phyloP scores from a whole-genome alignment of 2,329 filamentous ascomycete species.

The Dothideomycetes sp. region DNA sequence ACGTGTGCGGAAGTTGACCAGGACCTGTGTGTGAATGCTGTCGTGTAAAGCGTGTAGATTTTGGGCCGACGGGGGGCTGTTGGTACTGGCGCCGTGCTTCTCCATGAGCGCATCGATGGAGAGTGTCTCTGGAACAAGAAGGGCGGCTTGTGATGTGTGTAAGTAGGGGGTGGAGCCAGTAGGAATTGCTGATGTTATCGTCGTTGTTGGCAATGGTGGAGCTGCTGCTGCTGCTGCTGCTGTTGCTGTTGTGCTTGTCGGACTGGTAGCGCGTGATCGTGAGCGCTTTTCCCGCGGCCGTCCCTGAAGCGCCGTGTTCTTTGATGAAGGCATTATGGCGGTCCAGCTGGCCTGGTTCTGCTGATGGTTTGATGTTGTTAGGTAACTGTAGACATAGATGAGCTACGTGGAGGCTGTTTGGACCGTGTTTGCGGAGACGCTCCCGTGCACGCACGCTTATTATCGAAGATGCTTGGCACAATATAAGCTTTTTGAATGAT shows the following conservation, averaged over 20 bases:
- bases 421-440: too few relatives aligned
- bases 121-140: constrained; percentile 48
- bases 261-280: constrained; percentile 70
- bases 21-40: constrained; percentile 50
- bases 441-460: too few relatives aligned
- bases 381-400: too few relatives aligned
- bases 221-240: constrained; percentile 39
- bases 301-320: constrained; percentile 22
- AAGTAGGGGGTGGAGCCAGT: constrained; percentile 49
- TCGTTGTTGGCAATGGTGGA: constrained; percentile 54
- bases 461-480: too few relatives aligned
- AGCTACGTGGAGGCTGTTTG: too few relatives aligned
- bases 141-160: constrained; percentile 44
- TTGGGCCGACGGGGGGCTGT: constrained; percentile 47
- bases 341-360: too few relatives aligned
- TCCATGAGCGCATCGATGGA: constrained; percentile 64
- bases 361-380: too few relatives aligned
- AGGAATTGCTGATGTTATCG: too few relatives aligned
- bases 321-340: constrained; percentile 19
- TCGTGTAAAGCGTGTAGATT: constrained; percentile 56
- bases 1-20: constrained; percentile 39
- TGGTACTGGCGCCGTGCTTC: constrained; percentile 45
- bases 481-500: too few relatives aligned
- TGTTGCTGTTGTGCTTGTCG: constrained; percentile 42
- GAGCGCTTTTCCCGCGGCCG: constrained; percentile 50